Base-by-base conservation (phyloP, 2,329 filamentous ascomycete species). In the Diaporthe vexans region DNA sequence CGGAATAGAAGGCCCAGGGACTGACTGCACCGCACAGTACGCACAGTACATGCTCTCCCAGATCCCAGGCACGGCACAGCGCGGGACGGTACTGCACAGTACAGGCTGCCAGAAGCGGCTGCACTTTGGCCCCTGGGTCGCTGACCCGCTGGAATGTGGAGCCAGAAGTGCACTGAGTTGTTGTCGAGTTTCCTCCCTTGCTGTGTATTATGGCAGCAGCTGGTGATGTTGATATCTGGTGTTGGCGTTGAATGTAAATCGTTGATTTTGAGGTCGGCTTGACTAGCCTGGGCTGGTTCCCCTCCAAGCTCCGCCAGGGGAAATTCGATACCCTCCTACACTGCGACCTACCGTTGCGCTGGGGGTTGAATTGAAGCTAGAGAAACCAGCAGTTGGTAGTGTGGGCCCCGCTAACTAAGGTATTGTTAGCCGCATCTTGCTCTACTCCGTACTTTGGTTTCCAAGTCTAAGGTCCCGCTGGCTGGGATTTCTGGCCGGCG, bases 81-180 rank as follows among this genome's bases (percentile, higher is more conserved):
- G 61, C 46, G 61, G 61, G 7, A 52, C 11, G 61, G 61, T 35
- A 11, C 43, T 17, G 43, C n/a, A 67, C 29, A 51, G 43, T 52
- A 52, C 63, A 26, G 3, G 29, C 29, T 46, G 59, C 46, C 46
- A 67, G 46, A 52, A 37, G n/a, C 61, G 61, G 63, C 29, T 52
- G 63, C 37, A 35, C 46, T 15, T 37, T 46, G 19, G 26, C 19
- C 17, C 37, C 17, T 46, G 63, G 4, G 46, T 40, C 5, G 26
- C 37, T 54, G 63, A 13, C 48, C 63, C n/a, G 63, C 26, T 68
- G 63, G 63, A 40, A 68, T 54, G 48, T 40, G 63, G 63, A 51
- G 29, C 63, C 33, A 21, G 17, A 26, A 33, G 19, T 46, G 40
- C 46, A 10, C 35, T 6, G 40, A 43, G 40, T 43, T 43, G 15